Percentiles rank a stretch among this genome's conserved stretches.
These are phyloP conservation scores for Pichia kudriavzevii DNA, from an alignment of 1,139 yeast species.

Conservation along the genomic window DNA sequence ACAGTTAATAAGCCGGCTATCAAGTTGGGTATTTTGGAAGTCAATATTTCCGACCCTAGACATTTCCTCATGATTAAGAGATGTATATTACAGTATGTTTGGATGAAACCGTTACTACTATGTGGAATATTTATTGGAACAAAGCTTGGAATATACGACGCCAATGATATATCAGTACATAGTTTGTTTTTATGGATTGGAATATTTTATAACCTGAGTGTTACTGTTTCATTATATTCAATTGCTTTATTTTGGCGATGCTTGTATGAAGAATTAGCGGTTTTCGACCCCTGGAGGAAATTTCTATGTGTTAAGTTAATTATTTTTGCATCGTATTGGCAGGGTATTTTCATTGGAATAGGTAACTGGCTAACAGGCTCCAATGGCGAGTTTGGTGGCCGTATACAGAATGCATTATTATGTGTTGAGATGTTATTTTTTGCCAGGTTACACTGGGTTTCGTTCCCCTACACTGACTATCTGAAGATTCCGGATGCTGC, in stretches of 20 bases:
- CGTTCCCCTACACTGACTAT: slow-evolving; percentile 75
- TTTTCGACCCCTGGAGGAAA: slow-evolving; percentile 85
- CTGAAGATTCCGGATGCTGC: slow-evolving; percentile 61
- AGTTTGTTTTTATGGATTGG: slow-evolving; percentile 63
- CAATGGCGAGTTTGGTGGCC: slow-evolving; percentile 19
- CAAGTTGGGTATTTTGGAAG: slow-evolving; percentile 39
- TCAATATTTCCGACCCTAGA: slow-evolving; percentile 83
- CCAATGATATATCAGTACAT: slow-evolving; percentile 40
- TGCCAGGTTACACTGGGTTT: slow-evolving; percentile 80
- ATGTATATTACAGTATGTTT: slow-evolving; percentile 87
- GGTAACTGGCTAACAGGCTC: slow-evolving; percentile 51
- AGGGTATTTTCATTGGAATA: slow-evolving; percentile 65
- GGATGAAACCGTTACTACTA: slow-evolving; percentile 83
- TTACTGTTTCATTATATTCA: slow-evolving; percentile 73
- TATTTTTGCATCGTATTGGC: slow-evolving; percentile 97
- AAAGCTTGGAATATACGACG: slow-evolving; percentile 42
- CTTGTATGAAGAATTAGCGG: slow-evolving; percentile 63
- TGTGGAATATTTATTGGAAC: slow-evolving; percentile 47
- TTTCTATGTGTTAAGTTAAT: slow-evolving; percentile 87
- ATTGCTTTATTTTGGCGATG: slow-evolving; percentile 92
- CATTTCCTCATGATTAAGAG: slow-evolving; percentile 72
- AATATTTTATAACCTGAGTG: slow-evolving; percentile 68
- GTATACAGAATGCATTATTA: slow-evolving; percentile 61
- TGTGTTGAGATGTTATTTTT: slow-evolving; percentile 82
- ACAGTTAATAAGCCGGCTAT: slow-evolving; percentile 73